These are phyloP conservation scores for Yamadazyma siamensis DNA, from an alignment of 1,139 yeast genomes.

Conservation along the genomic window DNA sequence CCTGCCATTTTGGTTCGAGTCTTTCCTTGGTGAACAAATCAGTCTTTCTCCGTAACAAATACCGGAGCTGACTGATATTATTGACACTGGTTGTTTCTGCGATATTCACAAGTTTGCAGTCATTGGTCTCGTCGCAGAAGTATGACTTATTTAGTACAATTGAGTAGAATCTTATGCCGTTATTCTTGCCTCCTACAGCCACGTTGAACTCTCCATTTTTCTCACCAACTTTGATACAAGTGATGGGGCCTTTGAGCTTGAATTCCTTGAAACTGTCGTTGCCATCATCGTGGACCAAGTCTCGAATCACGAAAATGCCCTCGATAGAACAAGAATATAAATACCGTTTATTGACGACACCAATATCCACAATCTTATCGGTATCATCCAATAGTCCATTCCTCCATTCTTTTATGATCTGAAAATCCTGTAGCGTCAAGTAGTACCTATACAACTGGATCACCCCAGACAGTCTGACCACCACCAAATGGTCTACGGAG, in stretches of 20 bases:
- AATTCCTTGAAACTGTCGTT: conserved; percentile 26
- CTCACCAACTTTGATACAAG: conserved; percentile 26
- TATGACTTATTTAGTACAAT: conserved; percentile 5
- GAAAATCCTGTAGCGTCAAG: conserved; percentile 14
- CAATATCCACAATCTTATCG: conserved; percentile 23
- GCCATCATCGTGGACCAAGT: conserved; percentile 39
- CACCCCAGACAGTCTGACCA: conserved; percentile 28
- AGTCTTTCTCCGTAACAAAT: conserved; percentile 3
- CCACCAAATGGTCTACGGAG: conserved; percentile 20
- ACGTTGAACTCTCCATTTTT: conserved; percentile 14
- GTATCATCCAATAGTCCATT: conserved; percentile 16
- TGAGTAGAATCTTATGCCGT: conserved; percentile 36
- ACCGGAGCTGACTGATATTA: conserved; percentile 6
- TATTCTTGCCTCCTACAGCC: conserved; percentile 46
- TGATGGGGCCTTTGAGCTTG: conserved; percentile 33
- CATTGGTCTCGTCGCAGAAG: conserved; percentile 1
- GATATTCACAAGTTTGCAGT: conserved; percentile 2
- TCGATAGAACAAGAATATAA: conserved; percentile 43
- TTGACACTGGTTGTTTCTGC: conserved; percentile 1
- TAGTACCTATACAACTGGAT: conserved; percentile 29
- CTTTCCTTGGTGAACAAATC: conserved; percentile 2
- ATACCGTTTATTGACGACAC: conserved; percentile 26
- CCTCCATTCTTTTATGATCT: conserved; percentile 37
- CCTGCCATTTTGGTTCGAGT: conserved; percentile 5
- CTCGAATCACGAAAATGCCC: conserved; percentile 45